A percentile compares a stretch with the other conserved stretches of the same genome.
Conservation (phyloP, 1,284 basidiomycete genomes). For the Phenoliferia sp. region DNA sequence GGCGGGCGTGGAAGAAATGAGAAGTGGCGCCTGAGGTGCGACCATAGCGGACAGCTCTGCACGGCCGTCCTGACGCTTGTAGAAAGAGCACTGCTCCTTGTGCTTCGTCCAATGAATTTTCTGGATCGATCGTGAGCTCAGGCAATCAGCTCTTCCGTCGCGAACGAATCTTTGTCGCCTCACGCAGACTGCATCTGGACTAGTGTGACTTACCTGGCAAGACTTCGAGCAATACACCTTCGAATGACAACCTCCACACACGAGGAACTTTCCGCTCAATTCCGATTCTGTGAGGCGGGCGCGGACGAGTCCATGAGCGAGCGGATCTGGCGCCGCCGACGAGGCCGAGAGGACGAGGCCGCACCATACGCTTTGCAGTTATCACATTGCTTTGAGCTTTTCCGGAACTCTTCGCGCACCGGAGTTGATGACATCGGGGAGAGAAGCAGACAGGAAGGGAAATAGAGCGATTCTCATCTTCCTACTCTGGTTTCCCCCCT, state of each 20-base stretch:
- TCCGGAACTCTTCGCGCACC: too few species aligned
- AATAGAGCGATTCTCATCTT: too few species aligned
- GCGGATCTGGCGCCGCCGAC: neutral
- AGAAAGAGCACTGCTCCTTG: neutral
- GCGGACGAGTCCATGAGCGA: neutral
- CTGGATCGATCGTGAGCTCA: neutral
- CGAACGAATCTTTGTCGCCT: neutral
- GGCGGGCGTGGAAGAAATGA: neutral
- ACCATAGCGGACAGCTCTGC: neutral
- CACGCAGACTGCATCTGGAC: neutral
- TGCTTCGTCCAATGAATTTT: neutral
- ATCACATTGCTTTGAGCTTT: neutral
- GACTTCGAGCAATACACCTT: neutral
- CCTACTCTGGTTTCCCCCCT: too few species aligned
- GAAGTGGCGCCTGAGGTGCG: neutral
- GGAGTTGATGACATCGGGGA: too few species aligned
- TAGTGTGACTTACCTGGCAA: neutral
- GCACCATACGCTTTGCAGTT: neutral
- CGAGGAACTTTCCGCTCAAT: neutral
- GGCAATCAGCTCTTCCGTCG: too few species aligned
- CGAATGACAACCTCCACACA: neutral
- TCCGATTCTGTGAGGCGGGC: neutral
- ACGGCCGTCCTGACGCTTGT: neutral
- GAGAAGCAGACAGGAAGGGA: too few species aligned
- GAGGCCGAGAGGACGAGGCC: neutral